Evolutionary conservation across 2,329 filamentous ascomycete genomes (phyloP).

Genomic region (Helotiales sp.): DNA sequence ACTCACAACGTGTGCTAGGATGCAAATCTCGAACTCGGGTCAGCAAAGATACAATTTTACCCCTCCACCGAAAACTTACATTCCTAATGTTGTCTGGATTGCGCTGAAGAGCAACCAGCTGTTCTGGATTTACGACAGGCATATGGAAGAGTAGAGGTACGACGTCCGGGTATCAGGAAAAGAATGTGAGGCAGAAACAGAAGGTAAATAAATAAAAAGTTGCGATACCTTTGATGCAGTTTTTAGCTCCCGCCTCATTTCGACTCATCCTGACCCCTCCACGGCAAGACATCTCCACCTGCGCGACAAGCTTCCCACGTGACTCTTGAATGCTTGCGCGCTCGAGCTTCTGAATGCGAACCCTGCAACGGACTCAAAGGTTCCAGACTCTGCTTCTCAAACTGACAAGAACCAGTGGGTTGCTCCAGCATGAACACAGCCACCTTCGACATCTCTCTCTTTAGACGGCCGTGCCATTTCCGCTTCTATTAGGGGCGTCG

Average conservation of each 20-base stretch:
- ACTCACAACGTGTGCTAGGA: conserved; percentile 84
- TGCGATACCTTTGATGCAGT: background rate
- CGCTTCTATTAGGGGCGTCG: background rate
- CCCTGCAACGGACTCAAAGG: background rate
- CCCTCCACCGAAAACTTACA: conserved; percentile 53
- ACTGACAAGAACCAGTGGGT: background rate
- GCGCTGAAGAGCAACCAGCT: conserved; percentile 85
- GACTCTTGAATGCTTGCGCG: background rate
- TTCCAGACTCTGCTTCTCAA: background rate
- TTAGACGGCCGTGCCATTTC: background rate
- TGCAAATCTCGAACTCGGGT: conserved; percentile 70
- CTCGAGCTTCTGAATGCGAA: background rate
- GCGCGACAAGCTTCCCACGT: background rate
- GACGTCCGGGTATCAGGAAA: background rate
- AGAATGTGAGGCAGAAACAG: background rate
- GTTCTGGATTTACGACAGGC: conserved; percentile 89
- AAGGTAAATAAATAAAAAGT: background rate
- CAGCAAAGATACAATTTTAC: conserved; percentile 21
- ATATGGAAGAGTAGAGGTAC: conserved; percentile 47
- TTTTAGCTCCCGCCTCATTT: background rate
- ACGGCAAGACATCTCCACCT: background rate
- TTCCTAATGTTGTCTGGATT: conserved; percentile 90
- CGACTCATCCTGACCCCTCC: background rate
- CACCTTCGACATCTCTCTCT: background rate
- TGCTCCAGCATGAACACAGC: background rate